These are phyloP conservation scores for Bolboschoenoplectus hybrid DNA, from an alignment of 202 grass and related monocot species.

Conservation along the genomic window DNA sequence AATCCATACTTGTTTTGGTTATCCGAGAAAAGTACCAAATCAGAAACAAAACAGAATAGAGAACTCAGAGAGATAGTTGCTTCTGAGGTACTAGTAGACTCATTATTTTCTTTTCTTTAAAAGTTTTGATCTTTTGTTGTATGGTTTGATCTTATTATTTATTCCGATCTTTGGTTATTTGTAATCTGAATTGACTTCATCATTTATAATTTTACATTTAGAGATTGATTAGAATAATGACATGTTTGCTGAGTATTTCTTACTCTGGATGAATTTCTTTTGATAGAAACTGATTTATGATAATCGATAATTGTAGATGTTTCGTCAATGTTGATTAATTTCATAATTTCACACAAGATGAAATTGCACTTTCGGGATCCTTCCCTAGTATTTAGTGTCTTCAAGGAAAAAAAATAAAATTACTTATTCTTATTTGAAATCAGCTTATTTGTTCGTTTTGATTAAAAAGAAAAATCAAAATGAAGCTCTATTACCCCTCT, in stretches of 20 bases:
- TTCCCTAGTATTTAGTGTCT: background rate
- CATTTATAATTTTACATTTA: slow-evolving; percentile 7
- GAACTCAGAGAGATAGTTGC: background rate
- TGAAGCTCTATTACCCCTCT: background rate
- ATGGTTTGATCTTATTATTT: slow-evolving; percentile 14
- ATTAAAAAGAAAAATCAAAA: background rate
- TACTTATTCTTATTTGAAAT: background rate
- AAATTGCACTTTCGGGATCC: background rate
- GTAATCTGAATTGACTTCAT: background rate
- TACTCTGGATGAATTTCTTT: background rate
- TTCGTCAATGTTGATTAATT: slow-evolving; percentile 7
- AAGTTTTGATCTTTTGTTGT: background rate
- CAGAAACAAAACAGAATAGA: background rate
- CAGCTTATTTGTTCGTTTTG: background rate
- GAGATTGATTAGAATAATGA: background rate
- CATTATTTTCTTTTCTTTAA: background rate
- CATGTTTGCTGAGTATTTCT: background rate
- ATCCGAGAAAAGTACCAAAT: slow-evolving; percentile 3
- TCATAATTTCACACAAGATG: slow-evolving; percentile 3
- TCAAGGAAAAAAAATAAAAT: background rate
- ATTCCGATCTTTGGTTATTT: background rate
- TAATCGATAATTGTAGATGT: background rate
- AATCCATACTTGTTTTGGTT: background rate
- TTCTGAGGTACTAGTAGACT: background rate
- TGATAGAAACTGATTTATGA: background rate